These are phyloP conservation scores for Gracilaria gracilis DNA, from an alignment of 23 red algal species.

Conservation along the genomic window DNA sequence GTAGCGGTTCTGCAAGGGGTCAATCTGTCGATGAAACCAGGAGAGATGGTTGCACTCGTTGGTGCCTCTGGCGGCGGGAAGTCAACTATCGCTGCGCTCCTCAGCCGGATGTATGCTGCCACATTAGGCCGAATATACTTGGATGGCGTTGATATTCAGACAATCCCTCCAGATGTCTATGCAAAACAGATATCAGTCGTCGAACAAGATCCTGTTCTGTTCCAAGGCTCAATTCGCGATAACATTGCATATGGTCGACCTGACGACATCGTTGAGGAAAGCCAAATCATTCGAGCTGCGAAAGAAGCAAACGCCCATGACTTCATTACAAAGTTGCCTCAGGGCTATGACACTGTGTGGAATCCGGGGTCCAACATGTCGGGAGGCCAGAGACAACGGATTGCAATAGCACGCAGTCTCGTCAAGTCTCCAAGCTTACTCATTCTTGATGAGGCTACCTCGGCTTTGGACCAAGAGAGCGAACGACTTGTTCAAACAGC, in stretches of 20 bases:
- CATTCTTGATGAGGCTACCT: slow-evolving; percentile 91
- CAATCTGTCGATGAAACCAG: slow-evolving; percentile 56
- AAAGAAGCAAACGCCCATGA: slow-evolving; percentile 82
- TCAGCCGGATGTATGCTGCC: slow-evolving; percentile 80
- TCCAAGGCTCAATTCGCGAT: slow-evolving; percentile 80
- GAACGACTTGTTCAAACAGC: slow-evolving; percentile 90
- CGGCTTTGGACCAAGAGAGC: slow-evolving; percentile 89
- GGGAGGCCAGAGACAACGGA: slow-evolving; percentile 85
- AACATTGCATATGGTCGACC: slow-evolving; percentile 84
- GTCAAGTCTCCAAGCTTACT: slow-evolving; percentile 77
- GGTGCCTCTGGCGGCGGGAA: slow-evolving; percentile 84
- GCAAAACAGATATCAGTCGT: slow-evolving; percentile 65
- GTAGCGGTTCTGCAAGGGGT: slow-evolving; percentile 65
- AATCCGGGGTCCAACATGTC: slow-evolving; percentile 80
- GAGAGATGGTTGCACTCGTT: slow-evolving; percentile 75
- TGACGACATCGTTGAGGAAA: slow-evolving; percentile 50
- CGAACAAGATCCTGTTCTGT: slow-evolving; percentile 83
- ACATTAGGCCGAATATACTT: slow-evolving; percentile 58
- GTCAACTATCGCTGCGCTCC: slow-evolving; percentile 69
- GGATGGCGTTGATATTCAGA: slow-evolving; percentile 67
- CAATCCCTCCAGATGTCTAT: slow-evolving; percentile 46
- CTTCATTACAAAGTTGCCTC: slow-evolving; percentile 78
- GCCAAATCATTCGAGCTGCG: slow-evolving; percentile 69
- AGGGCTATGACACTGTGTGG: slow-evolving; percentile 86
- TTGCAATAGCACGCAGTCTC: slow-evolving; percentile 86